Evolutionary conservation across 2,329 filamentous ascomycete genomes (phyloP).

Genomic region (Trichoderma endophyticum): DNA sequence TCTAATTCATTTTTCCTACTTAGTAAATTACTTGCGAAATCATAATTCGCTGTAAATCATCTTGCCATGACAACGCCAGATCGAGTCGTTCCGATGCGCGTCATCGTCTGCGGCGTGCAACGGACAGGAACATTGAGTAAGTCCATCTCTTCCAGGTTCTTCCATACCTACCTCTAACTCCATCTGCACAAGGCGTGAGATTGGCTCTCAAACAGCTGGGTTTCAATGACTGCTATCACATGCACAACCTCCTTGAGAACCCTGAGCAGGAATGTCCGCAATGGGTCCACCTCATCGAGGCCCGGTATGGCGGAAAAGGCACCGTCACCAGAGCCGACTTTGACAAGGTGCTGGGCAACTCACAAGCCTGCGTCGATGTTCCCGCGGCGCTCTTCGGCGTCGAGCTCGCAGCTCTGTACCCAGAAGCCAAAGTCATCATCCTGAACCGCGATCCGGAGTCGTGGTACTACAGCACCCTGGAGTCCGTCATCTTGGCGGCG

Average conservation of each 20-base stretch:
- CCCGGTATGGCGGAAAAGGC: slow-evolving; percentile 32
- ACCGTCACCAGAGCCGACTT: slow-evolving; percentile 40
- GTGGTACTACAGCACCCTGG: slow-evolving; percentile 35
- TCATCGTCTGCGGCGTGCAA: slow-evolving; percentile 40
- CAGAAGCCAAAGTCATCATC: slow-evolving; percentile 39
- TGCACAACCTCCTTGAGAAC: slow-evolving; percentile 32
- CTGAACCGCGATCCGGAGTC: slow-evolving; percentile 39
- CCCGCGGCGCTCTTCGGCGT: slow-evolving; percentile 52
- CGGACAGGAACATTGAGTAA: slow-evolving; percentile 39
- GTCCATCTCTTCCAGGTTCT: neutral
- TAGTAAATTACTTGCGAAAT: neutral
- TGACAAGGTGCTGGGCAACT: slow-evolving; percentile 44
- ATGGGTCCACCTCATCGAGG: slow-evolving; percentile 34
- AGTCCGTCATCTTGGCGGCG: slow-evolving; percentile 24
- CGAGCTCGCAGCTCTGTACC: slow-evolving; percentile 35
- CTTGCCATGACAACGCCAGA: slow-evolving; percentile 16
- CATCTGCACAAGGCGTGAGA: slow-evolving; percentile 31
- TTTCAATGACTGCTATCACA: slow-evolving; percentile 38
- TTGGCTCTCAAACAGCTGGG: slow-evolving; percentile 35
- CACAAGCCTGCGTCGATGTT: slow-evolving; percentile 52
- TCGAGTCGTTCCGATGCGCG: slow-evolving; percentile 38
- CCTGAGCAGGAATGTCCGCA: slow-evolving; percentile 24
- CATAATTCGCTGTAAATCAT: neutral
- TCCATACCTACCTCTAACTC: neutral
- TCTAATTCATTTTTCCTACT: no score